Evolutionary conservation across 768 basidiomycete genomes (phyloP).

Genomic region (Daedaleopsis sinensis): DNA sequence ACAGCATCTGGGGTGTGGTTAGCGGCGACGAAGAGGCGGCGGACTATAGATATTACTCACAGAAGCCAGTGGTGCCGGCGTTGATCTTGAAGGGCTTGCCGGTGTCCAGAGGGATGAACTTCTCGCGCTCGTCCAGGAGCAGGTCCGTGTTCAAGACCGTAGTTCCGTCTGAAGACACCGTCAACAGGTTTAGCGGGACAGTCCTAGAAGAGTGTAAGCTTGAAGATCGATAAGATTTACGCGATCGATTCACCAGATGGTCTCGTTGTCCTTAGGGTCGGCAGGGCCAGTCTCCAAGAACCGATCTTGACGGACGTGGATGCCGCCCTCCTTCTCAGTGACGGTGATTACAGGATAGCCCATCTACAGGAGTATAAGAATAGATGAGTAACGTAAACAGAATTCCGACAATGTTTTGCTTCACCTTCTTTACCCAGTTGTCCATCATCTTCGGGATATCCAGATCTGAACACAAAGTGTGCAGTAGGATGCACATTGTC

Average conservation of each 20-base stretch:
- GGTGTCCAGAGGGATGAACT: conserved; percentile 70
- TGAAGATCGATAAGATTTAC: neutral
- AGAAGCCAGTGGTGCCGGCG: conserved; percentile 86
- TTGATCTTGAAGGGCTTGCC: conserved; percentile 88
- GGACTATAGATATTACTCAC: conserved; percentile 37
- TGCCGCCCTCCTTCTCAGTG: conserved; percentile 69
- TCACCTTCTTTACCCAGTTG: conserved; percentile 85
- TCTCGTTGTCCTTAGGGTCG: conserved; percentile 82
- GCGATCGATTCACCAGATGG: conserved; percentile 65
- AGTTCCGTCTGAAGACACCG: conserved; percentile 62
- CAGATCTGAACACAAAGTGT: conserved; percentile 42
- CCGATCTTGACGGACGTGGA: conserved; percentile 86
- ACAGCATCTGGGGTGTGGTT: conserved; percentile 70
- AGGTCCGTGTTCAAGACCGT: conserved; percentile 58
- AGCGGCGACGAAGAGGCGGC: too few relatives aligned
- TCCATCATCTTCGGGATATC: conserved; percentile 85
- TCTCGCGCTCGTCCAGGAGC: conserved; percentile 71
- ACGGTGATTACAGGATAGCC: conserved; percentile 93
- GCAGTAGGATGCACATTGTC: neutral
- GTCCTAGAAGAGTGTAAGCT: conserved; percentile 52
- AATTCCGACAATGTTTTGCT: neutral
- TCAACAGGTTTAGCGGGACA: conserved; percentile 76
- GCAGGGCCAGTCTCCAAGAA: conserved; percentile 87
- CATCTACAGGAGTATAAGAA: conserved; percentile 40
- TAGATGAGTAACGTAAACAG: neutral